phyloP scores from a whole-genome alignment of 306 rosid genomes.

The Casuarina cunninghamiana region DNA sequence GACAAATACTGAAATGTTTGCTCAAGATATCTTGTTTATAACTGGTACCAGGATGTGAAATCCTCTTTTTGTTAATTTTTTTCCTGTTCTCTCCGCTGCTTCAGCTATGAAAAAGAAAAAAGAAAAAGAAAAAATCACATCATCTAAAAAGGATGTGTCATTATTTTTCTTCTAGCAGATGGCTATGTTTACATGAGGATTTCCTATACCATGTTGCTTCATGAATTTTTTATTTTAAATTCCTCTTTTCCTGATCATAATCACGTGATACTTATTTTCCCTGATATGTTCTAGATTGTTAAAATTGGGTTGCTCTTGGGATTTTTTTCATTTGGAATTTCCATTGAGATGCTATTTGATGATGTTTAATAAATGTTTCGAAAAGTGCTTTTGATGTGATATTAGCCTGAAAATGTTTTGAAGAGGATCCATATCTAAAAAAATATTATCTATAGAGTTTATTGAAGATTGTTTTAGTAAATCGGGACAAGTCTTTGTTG shows the following conservation, averaged over 20 bases:
- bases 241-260: neutral
- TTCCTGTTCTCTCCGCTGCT: too few species aligned
- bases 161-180: conserved; percentile 8
- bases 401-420: too few species aligned
- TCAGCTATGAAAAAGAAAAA: too few species aligned
- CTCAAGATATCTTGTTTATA: neutral
- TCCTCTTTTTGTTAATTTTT: neutral
- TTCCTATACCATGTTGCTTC: conserved; percentile 17
- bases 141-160: neutral
- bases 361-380: too few species aligned
- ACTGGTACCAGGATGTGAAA: neutral
- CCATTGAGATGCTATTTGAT: neutral
- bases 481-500: too few species aligned
- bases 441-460: too few species aligned
- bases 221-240: conserved; percentile 4
- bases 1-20: neutral
- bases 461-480: too few species aligned
- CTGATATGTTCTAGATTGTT: neutral
- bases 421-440: too few species aligned
- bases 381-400: too few species aligned
- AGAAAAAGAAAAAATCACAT: neutral
- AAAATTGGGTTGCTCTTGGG: neutral
- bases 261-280: neutral
- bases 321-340: neutral
- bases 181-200: neutral